Conservation (phyloP, 2,329 filamentous ascomycete species). For the Alternaria longipes region DNA sequence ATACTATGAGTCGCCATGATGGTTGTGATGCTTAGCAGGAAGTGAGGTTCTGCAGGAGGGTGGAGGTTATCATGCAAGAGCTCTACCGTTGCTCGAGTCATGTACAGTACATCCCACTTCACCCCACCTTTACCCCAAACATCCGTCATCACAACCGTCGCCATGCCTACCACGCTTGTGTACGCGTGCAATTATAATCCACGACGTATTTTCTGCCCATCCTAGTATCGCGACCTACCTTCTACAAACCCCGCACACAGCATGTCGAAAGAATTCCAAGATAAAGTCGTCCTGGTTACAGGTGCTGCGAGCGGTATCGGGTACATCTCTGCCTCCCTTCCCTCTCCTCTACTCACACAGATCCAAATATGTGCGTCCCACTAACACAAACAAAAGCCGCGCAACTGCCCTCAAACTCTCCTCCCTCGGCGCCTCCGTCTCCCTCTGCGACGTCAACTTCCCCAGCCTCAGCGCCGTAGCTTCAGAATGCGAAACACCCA, state of each 20-base stretch:
- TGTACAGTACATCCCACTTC: conserved; percentile 44
- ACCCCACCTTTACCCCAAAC: conserved; percentile 44
- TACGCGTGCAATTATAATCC: background rate
- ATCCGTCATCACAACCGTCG: conserved; percentile 22
- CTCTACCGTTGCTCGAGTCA: conserved; percentile 32
- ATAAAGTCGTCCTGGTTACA: conserved; percentile 43
- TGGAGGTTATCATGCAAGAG: conserved; percentile 7
- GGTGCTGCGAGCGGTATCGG: conserved; percentile 58
- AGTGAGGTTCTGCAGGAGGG: background rate
- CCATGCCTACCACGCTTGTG: conserved; percentile 4
- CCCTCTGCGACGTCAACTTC: conserved; percentile 51
- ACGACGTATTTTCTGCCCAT: background rate
- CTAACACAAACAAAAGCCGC: conserved; percentile 42
- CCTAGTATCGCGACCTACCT: background rate
- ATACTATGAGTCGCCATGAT: too few relatives aligned
- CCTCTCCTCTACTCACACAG: background rate
- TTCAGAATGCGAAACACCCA: conserved; percentile 42
- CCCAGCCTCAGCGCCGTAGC: conserved; percentile 52
- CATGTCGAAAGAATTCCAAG: conserved; percentile 43
- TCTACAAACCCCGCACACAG: background rate
- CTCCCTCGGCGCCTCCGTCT: conserved; percentile 53
- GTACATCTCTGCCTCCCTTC: conserved; percentile 27
- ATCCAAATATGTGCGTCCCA: background rate
- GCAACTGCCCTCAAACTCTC: conserved; percentile 59
- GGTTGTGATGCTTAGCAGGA: too few relatives aligned